These are phyloP conservation scores for Ceratocystis smalleyi DNA, from an alignment of 2,329 filamentous ascomycete genomes.

Conservation along the genomic window DNA sequence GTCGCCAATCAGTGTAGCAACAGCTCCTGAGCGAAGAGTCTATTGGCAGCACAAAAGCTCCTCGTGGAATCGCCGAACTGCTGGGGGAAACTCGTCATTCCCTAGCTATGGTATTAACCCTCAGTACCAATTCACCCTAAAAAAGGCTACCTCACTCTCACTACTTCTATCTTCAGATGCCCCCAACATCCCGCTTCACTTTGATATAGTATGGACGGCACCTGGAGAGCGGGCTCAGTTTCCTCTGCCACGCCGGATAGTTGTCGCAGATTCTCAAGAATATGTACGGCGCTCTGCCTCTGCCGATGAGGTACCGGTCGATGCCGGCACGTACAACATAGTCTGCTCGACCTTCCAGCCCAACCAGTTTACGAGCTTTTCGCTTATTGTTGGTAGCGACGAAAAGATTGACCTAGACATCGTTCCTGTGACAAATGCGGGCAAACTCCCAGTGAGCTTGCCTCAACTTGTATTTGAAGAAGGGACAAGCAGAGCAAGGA, in stretches of 20 bases:
- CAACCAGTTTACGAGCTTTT: slow-evolving; percentile 59
- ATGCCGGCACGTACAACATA: slow-evolving; percentile 65
- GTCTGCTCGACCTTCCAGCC: slow-evolving; percentile 84
- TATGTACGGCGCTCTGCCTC: slow-evolving; percentile 69
- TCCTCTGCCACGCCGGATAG: slow-evolving; percentile 55
- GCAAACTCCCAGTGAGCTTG: slow-evolving; percentile 49
- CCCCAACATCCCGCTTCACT: slow-evolving; percentile 59
- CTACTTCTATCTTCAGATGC: slow-evolving; percentile 57
- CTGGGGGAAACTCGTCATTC: slow-evolving; percentile 70
- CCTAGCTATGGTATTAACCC: slow-evolving; percentile 71
- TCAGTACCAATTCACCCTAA: slow-evolving; percentile 56
- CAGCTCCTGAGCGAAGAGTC: slow-evolving; percentile 44
- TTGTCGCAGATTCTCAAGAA: slow-evolving; percentile 72
- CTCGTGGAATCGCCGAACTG: slow-evolving; percentile 62
- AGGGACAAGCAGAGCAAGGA: slow-evolving; percentile 28
- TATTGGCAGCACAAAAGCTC: slow-evolving; percentile 44
- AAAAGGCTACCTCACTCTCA: slow-evolving; percentile 44
- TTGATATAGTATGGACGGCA: slow-evolving; percentile 66
- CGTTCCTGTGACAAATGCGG: slow-evolving; percentile 59
- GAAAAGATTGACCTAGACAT: slow-evolving; percentile 33
- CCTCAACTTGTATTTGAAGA: slow-evolving; percentile 37
- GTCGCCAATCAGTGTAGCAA: slow-evolving; percentile 41
- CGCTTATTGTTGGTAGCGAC: slow-evolving; percentile 55
- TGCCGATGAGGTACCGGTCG: slow-evolving; percentile 44
- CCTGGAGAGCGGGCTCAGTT: slow-evolving; percentile 48